Conservation (phyloP, 257 asterid species). For the Handroanthus guayacan region DNA sequence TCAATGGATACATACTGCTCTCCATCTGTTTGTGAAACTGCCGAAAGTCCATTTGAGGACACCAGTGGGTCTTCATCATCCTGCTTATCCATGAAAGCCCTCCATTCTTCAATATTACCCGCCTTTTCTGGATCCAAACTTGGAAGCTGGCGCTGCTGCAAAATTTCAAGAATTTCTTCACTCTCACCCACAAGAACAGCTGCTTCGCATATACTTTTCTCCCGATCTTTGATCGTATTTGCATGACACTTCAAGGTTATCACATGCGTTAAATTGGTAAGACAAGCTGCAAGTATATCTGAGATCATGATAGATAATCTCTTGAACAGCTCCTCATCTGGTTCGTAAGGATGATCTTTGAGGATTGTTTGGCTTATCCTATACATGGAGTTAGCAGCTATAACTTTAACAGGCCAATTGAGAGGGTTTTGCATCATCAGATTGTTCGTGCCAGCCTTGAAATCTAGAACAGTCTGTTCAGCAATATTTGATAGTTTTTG, state of each 20-base stretch:
- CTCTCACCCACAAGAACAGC: constrained; percentile 44
- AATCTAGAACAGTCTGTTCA: too few relatives aligned
- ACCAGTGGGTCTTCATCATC: neutral
- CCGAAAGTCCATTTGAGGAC: neutral
- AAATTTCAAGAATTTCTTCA: constrained; percentile 39
- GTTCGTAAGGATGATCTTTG: neutral
- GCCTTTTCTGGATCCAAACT: constrained; percentile 31
- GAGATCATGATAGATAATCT: constrained; percentile 38
- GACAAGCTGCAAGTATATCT: constrained; percentile 29
- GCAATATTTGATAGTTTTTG: too few relatives aligned
- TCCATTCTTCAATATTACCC: constrained; percentile 45
- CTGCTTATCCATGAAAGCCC: constrained; percentile 18
- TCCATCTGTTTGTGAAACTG: neutral
- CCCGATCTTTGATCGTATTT: constrained; percentile 41
- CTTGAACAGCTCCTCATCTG: constrained; percentile 30
- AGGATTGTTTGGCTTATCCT: constrained; percentile 17
- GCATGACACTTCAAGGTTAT: constrained; percentile 42
- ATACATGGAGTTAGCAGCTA: constrained; percentile 32
- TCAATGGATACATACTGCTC: neutral
- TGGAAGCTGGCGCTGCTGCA: constrained; percentile 35
- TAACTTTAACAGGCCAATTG: constrained; percentile 26
- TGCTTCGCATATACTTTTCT: constrained; percentile 39
- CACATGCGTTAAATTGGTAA: constrained; percentile 28
- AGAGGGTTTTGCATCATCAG: constrained; percentile 14
- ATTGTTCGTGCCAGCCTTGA: too few relatives aligned